Evolutionary conservation across 352 stramenopile species (phyloP).

Genomic region (Halophytophthora batemanensis): DNA sequence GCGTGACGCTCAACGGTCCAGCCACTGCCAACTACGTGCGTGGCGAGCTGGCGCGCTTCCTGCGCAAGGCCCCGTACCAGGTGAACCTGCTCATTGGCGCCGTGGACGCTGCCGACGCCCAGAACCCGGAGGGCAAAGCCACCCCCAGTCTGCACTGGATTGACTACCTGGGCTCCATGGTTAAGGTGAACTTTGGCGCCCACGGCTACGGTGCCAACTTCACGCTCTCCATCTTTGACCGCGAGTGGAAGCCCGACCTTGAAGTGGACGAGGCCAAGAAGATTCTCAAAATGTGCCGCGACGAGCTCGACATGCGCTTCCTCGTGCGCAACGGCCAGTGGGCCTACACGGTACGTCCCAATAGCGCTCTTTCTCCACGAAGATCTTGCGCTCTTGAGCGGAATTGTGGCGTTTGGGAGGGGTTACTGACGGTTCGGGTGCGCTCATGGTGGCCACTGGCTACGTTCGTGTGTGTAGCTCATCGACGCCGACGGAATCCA

Average conservation of each 20-base stretch:
- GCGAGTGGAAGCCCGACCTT: constrained; percentile 86
- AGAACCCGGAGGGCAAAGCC: constrained; percentile 19
- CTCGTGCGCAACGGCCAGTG: constrained; percentile 86
- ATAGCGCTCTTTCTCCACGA: too few species aligned
- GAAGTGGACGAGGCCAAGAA: constrained; percentile 67
- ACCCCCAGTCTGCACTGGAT: constrained; percentile 86
- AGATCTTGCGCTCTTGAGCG: too few species aligned
- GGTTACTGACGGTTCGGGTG: constrained; percentile 6
- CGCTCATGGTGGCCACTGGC: neutral
- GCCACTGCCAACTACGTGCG: constrained; percentile 86
- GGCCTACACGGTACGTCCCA: constrained; percentile 55
- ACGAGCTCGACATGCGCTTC: constrained; percentile 81
- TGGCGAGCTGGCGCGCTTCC: constrained; percentile 69
- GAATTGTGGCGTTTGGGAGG: constrained; percentile 3
- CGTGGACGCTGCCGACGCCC: constrained; percentile 37
- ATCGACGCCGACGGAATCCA: constrained; percentile 68
- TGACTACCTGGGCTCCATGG: constrained; percentile 84
- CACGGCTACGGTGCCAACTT: constrained; percentile 86
- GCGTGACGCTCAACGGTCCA: constrained; percentile 75
- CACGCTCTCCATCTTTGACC: constrained; percentile 85
- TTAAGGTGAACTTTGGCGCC: constrained; percentile 83
- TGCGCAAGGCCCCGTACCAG: constrained; percentile 83
- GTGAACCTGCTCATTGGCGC: constrained; percentile 83
- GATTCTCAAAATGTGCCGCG: constrained; percentile 77
- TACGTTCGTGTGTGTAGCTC: constrained; percentile 28